Percentiles rank a stretch among this genome's conserved stretches.
phyloP scores from a whole-genome alignment of 1,139 yeast genomes.

The Candida freyschussii region DNA sequence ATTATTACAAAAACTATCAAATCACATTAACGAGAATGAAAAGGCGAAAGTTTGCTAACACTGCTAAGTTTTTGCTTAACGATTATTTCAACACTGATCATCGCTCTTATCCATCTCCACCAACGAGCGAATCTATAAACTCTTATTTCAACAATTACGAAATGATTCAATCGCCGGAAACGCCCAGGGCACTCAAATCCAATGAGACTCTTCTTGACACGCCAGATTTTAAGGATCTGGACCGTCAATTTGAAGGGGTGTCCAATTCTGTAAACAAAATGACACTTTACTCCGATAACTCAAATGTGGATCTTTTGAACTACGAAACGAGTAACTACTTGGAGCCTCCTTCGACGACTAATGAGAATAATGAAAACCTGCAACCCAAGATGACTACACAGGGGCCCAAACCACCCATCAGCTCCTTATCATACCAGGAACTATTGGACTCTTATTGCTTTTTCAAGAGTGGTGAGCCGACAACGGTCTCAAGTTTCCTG shows the following conservation, averaged over 20 bases:
- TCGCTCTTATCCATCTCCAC: constrained; percentile 2
- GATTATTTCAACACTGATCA: constrained; percentile 13
- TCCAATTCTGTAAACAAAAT: constrained; percentile 16
- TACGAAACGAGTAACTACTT: constrained; percentile 8
- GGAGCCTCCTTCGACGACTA: neutral
- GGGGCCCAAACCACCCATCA: constrained; percentile 38
- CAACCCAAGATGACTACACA: constrained; percentile 3
- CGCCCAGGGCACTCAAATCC: constrained; percentile 20
- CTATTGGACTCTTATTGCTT: constrained; percentile 72
- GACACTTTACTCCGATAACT: constrained; percentile 13
- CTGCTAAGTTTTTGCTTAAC: constrained; percentile 16
- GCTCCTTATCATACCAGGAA: constrained; percentile 62
- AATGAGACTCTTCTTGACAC: constrained; percentile 12
- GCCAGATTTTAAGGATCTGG: constrained; percentile 18
- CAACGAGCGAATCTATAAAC: constrained; percentile 2
- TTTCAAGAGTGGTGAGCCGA: constrained; percentile 29
- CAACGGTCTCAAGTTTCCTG: constrained; percentile 9
- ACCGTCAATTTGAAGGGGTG: constrained; percentile 11
- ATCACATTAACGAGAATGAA: constrained; percentile 36
- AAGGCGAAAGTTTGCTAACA: constrained; percentile 4
- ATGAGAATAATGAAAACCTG: constrained; percentile 1
- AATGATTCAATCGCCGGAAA: constrained; percentile 21
- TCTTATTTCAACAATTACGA: constrained; percentile 21
- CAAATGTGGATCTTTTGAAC: constrained; percentile 12
- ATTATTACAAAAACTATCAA: constrained; percentile 51